Conservation (phyloP, 2,329 filamentous ascomycete species). For the Aureobasidium sp. region DNA sequence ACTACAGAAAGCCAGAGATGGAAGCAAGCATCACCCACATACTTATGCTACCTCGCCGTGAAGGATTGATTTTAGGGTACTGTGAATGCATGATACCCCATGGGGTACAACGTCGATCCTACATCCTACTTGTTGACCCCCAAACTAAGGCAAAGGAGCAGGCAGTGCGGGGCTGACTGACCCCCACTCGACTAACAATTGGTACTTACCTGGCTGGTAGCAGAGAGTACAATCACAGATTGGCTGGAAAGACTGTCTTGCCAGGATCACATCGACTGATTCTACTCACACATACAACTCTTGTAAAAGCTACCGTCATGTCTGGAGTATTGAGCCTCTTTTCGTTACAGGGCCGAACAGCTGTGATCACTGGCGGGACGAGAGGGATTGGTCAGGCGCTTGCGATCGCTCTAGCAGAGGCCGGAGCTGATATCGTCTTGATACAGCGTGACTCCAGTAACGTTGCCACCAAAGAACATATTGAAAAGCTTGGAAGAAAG, state of each 20-base stretch:
- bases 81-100: neutral
- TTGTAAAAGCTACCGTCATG: slow-evolving; percentile 21
- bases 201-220: neutral
- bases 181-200: neutral
- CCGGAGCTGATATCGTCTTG: slow-evolving; percentile 31
- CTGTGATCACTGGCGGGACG: slow-evolving; percentile 37
- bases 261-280: no score
- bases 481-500: slow-evolving; percentile 61
- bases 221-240: neutral
- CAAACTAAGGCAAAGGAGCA: neutral
- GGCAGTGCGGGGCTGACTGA: neutral
- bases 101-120: neutral
- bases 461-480: slow-evolving; percentile 50
- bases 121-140: neutral
- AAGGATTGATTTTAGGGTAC: neutral
- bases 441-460: slow-evolving; percentile 49
- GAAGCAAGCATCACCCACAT: neutral
- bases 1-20: neutral
- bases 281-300: neutral
- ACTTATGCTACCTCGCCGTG: neutral
- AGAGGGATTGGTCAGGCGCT: slow-evolving; percentile 40
- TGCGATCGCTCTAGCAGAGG: slow-evolving; percentile 38
- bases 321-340: slow-evolving; percentile 35
- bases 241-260: neutral
- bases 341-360: slow-evolving; percentile 36